A percentile compares a stretch with the other conserved stretches of the same genome.
Evolutionary conservation across 495 filamentous ascomycete genomes (phyloP).

Genomic region (Haplographium delicatum): DNA sequence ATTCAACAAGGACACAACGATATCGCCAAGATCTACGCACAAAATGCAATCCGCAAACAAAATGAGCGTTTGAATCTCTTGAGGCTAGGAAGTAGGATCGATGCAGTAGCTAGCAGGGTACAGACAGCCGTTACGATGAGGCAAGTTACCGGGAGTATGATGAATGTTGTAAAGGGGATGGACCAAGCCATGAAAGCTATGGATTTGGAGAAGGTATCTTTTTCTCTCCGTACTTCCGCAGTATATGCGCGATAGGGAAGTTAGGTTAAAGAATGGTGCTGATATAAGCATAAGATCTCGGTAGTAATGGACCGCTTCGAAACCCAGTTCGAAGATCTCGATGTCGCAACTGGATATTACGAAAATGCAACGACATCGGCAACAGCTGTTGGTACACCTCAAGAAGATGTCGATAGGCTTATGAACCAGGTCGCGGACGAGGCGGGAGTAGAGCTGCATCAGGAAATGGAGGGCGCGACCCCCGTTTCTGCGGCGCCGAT

Average conservation of each 20-base stretch:
- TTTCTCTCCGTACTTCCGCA: neutral
- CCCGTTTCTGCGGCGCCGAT: slow-evolving; percentile 48
- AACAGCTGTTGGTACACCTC: slow-evolving; percentile 70
- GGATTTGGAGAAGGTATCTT: slow-evolving; percentile 60
- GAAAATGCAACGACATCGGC: slow-evolving; percentile 73
- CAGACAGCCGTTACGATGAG: slow-evolving; percentile 65
- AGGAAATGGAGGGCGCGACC: slow-evolving; percentile 60
- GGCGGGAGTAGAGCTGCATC: slow-evolving; percentile 66
- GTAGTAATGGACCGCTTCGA: slow-evolving; percentile 73
- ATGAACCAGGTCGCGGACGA: slow-evolving; percentile 79
- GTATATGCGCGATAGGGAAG: too few relatives aligned
- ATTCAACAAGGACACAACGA: slow-evolving; percentile 64
- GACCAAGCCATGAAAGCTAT: slow-evolving; percentile 60
- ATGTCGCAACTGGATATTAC: slow-evolving; percentile 76
- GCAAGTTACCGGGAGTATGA: slow-evolving; percentile 59
- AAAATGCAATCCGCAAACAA: slow-evolving; percentile 77
- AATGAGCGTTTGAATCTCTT: slow-evolving; percentile 63
- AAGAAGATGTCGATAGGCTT: slow-evolving; percentile 77
- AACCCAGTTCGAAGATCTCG: slow-evolving; percentile 78
- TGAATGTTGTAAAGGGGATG: slow-evolving; percentile 60
- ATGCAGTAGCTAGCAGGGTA: slow-evolving; percentile 56
- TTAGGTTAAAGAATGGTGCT: neutral
- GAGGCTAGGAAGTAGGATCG: slow-evolving; percentile 52
- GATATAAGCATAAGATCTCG: slow-evolving; percentile 38
- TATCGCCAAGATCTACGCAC: slow-evolving; percentile 76